A percentile compares a stretch with the other conserved stretches of the same genome.
phyloP scores from a whole-genome alignment of 1,284 basidiomycete genomes.

The Ceratobasidium sp. region DNA sequence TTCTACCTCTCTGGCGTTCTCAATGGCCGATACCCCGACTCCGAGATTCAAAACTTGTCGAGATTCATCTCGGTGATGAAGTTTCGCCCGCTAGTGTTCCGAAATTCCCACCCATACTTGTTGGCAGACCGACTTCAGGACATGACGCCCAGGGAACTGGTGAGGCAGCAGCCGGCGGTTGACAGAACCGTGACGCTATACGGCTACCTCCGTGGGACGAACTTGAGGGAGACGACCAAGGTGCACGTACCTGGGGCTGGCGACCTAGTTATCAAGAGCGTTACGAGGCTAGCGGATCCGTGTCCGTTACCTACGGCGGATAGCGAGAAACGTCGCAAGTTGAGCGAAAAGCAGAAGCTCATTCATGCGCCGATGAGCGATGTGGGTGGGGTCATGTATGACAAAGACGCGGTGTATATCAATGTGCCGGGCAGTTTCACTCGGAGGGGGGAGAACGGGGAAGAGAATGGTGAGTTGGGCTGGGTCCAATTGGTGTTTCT shows the following conservation, averaged over 20 bases:
- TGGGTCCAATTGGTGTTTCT: slow-evolving; percentile 29
- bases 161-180: slow-evolving; percentile 86
- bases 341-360: slow-evolving; percentile 95
- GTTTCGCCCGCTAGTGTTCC: slow-evolving; percentile 96
- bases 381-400: slow-evolving; percentile 95
- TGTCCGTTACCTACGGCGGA: slow-evolving; percentile 94
- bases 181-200: slow-evolving; percentile 94
- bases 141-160: slow-evolving; percentile 86
- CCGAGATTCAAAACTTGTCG: slow-evolving; percentile 94
- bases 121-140: slow-evolving; percentile 97
- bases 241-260: slow-evolving; percentile 97
- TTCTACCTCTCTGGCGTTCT: slow-evolving; percentile 98
- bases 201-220: slow-evolving; percentile 93
- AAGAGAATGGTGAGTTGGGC: slow-evolving; percentile 63
- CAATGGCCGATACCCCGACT: slow-evolving; percentile 98
- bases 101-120: slow-evolving; percentile 95
- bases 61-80: slow-evolving; percentile 99
- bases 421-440: slow-evolving; percentile 97
- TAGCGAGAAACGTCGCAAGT: slow-evolving; percentile 90
- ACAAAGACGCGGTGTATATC: slow-evolving; percentile 98
- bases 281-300: slow-evolving; percentile 87
- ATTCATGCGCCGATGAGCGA: slow-evolving; percentile 99
- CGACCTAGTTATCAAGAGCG: slow-evolving; percentile 79
- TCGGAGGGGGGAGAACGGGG: slow-evolving; percentile 60
- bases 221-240: slow-evolving; percentile 81